Percentiles rank a stretch among this genome's conserved stretches.
Conservation (phyloP, 352 stramenopile genomes). For the Saprolegnia diclina region DNA sequence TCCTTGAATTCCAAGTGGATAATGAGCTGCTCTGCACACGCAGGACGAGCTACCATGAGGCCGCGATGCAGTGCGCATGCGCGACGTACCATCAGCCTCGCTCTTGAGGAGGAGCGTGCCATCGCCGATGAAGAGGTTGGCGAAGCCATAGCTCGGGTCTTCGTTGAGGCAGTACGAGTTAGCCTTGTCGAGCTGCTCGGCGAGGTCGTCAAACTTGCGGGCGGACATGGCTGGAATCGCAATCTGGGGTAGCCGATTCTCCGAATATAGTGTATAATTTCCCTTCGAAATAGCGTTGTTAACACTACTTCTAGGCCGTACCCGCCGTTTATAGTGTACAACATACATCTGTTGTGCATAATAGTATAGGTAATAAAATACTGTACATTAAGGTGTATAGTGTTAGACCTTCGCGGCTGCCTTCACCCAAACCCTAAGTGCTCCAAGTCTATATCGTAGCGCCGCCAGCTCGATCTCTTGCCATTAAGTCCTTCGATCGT, state of each 20-base stretch:
- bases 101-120: slow-evolving; percentile 70
- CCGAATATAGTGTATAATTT: slow-evolving; percentile 11
- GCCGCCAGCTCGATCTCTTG: too few species aligned
- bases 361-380: too few species aligned
- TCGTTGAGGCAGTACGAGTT: slow-evolving; percentile 80
- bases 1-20: slow-evolving; percentile 81
- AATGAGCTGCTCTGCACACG: slow-evolving; percentile 59
- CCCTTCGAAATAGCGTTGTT: not conserved
- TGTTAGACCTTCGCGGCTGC: too few species aligned
- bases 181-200: slow-evolving; percentile 47
- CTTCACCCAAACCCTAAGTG: too few species aligned
- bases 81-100: slow-evolving; percentile 51
- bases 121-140: slow-evolving; percentile 75
- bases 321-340: not conserved
- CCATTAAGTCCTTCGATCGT: too few species aligned
- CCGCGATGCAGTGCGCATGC: slow-evolving; percentile 16
- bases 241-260: slow-evolving; percentile 16
- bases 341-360: not conserved
- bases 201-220: slow-evolving; percentile 50
- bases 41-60: not conserved
- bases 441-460: too few species aligned
- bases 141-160: slow-evolving; percentile 57
- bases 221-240: not conserved
- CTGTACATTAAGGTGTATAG: too few species aligned
- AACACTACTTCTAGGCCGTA: too few species aligned